Base-by-base conservation (phyloP, 176 grass and related monocot genomes). In the Triticum timopheevii region DNA sequence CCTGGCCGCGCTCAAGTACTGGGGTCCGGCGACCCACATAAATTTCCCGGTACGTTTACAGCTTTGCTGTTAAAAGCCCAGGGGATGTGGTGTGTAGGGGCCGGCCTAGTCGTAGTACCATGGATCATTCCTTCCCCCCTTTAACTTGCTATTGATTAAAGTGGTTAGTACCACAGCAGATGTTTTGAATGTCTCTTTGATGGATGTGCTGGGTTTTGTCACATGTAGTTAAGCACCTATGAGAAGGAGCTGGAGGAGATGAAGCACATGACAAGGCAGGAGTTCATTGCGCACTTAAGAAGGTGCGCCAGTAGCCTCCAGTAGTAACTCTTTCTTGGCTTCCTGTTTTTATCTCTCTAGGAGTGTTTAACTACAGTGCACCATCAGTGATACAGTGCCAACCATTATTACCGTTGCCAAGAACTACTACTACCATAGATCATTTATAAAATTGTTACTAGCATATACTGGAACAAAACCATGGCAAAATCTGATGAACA, bases 1-100 rank as follows among this genome's bases (percentile, higher is more conserved):
- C 77, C 77, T 98, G 73, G 95, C 95, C 75, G 95, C 95, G 45
- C 91, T 98, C 71, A 98, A 98, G 80, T 98, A 98, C 79, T 98
- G 95, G 95, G 95, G 95, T 19, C 87, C 93, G 35, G 82, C 87
- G 8, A 95, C 91, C n/a, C 93, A 95, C 82, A 98, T 93, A 22
- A 98, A 98, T 90, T 98, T 95, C 42, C 91, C 91, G 13, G 95
- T 98, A 87, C 22, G 89, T 88, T 79, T 23, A 28, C 68, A 24
- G 68, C 49, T 81, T 40, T 28, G 28, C 28, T 28, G 28, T 28
- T 28, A 28, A 28, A 8, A 80, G 6, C 67, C 15, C 22, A 69
- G 40, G 36, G 3, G 12, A 44, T 34, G 3, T 62, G 12, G 34
- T 69, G 39, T 23, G 79, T 84, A 84, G 89, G 82, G 85, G 62